phyloP scores from a whole-genome alignment of 2,329 filamentous ascomycete species.

The Ophiostoma quercus region DNA sequence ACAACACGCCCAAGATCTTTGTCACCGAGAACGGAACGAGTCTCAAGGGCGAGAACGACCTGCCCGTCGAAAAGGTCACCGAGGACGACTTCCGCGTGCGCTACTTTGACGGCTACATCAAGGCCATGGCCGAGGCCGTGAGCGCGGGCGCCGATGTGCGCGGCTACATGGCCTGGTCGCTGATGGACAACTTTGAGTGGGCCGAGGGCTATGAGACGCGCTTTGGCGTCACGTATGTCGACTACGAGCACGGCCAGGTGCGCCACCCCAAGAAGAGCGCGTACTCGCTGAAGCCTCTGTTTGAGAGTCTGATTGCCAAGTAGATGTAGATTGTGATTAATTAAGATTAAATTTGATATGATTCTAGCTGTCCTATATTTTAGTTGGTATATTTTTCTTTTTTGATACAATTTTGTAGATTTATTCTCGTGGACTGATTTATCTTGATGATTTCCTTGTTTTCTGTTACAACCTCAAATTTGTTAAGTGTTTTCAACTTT shows the following conservation, averaged over 20 bases:
- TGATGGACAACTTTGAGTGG: slow-evolving; percentile 90
- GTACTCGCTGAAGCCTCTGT: slow-evolving; percentile 62
- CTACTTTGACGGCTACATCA: slow-evolving; percentile 74
- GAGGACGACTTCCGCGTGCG: slow-evolving; percentile 75
- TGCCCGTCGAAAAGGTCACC: slow-evolving; percentile 64
- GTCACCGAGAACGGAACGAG: slow-evolving; percentile 87
- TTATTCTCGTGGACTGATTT: too few relatives aligned
- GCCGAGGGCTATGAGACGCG: slow-evolving; percentile 85
- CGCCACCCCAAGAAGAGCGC: slow-evolving; percentile 81
- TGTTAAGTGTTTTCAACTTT: neutral
- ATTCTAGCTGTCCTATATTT: neutral
- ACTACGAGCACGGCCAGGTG: slow-evolving; percentile 75
- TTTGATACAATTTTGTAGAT: too few relatives aligned
- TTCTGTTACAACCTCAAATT: neutral
- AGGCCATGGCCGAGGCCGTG: slow-evolving; percentile 68
- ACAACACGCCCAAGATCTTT: slow-evolving; percentile 71
- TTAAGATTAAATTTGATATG: too few relatives aligned
- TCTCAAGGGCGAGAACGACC: slow-evolving; percentile 74
- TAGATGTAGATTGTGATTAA: neutral
- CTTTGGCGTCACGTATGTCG: slow-evolving; percentile 78
- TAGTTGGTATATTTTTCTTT: neutral
- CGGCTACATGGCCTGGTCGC: slow-evolving; percentile 80
- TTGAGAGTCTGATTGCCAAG: slow-evolving; percentile 59
- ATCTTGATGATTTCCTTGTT: neutral
- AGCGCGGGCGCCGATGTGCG: slow-evolving; percentile 66